Base-by-base conservation (phyloP, 257 asterid genomes). In the Misopates orontium region DNA sequence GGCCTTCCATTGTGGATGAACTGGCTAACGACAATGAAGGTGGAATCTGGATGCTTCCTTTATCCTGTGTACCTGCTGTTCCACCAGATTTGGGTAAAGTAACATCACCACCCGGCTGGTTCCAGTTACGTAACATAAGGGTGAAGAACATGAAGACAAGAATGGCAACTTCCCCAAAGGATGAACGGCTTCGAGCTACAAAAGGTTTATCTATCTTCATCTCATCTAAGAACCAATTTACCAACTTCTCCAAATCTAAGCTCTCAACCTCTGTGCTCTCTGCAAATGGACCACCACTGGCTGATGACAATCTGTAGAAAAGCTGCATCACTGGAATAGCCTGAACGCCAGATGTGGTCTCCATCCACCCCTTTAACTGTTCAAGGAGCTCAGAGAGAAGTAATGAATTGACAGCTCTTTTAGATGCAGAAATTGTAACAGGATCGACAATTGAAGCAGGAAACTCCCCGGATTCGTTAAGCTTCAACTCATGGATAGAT, bases 301-400 rank as follows among this genome's bases (percentile, higher is more conserved):
- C 96, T 32, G 99, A 94, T 19, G 99, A 82, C 82, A 94, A 67
- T 80, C 97, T 82, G 79, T 90, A 86, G 75, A 94, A 84, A 54
- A 94, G 89, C 80, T 94, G 99, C 96, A 94, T 88, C 65, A 94
- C 82, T 28, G 97, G 99, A 79, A 94, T 85, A 70, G 97, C 96
- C 80, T 77, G 86, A 56, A 85, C 75, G 50, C 97, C 99, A 49
- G 96, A 80, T 54, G 96, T 87, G 67, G 86, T 86, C 72, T 81
- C 89, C 88, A 85, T 88, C 97, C 96, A 90, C 76, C 99, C 99
- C 75, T 81, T 90, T 53, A 94, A 84, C 78, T 94, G 97, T 76
- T 83, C 97, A 78, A 94, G 96, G 66, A 94, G 91, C 85, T 90
- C 97, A 32, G 95, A 83, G 61, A 94, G 96, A 73, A 94, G 87